Conservation (phyloP, 345 rosid species). For the Melaleuca alternifolia region DNA sequence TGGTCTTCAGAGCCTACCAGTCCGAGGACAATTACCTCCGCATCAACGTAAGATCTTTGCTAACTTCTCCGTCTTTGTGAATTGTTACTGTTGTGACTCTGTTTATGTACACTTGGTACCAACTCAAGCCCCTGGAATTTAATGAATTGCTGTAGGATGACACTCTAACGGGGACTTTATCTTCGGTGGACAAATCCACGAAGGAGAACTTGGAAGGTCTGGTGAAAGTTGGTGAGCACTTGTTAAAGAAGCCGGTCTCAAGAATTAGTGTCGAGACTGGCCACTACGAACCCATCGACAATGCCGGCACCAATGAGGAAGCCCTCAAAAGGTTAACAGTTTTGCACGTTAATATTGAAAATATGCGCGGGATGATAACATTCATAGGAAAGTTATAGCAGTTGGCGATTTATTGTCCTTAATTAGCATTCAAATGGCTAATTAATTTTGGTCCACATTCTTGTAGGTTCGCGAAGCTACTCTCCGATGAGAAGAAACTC, state of each 20-base stretch:
- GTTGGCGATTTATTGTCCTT: background rate
- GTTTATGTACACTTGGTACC: background rate
- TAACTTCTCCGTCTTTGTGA: background rate
- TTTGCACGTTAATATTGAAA: background rate
- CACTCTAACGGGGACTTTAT: constrained; percentile 27
- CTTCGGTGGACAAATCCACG: constrained; percentile 38
- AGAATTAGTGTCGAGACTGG: constrained; percentile 41
- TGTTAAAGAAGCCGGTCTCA: constrained; percentile 29
- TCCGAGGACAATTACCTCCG: constrained; percentile 55
- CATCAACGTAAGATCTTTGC: constrained; percentile 33
- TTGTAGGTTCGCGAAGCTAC: background rate
- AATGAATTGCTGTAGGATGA: constrained; percentile 22
- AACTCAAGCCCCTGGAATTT: background rate
- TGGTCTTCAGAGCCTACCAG: constrained; percentile 41
- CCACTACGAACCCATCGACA: constrained; percentile 29
- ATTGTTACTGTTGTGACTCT: background rate
- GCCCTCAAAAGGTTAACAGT: constrained; percentile 37
- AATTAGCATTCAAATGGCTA: background rate
- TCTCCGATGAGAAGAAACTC: background rate
- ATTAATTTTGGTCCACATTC: background rate
- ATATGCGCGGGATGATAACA: background rate
- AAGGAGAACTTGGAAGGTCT: constrained; percentile 40
- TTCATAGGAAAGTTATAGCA: background rate
- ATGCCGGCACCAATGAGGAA: constrained; percentile 36
- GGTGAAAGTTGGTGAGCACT: constrained; percentile 25